Base-by-base conservation (phyloP, 75 land plant genomes). In the Isoetes taiwanensis region DNA sequence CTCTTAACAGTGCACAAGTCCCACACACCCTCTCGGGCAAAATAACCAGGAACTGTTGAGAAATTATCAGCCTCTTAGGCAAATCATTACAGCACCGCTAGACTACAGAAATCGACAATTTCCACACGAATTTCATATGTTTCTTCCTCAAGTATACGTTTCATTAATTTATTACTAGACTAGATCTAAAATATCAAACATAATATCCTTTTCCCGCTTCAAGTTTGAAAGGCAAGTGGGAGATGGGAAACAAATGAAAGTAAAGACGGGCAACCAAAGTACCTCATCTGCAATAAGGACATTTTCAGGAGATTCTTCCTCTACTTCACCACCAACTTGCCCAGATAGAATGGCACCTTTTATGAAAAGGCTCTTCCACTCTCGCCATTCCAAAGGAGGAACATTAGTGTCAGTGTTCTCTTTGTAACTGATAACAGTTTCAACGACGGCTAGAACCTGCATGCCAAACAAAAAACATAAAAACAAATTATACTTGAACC, bases 331-430 rank as follows among this genome's bases (percentile, higher is more conserved):
- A 10, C 30, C 10, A 1, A 63, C 21, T n/a, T 52, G 56, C 17
- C 42, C 0, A 28, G 63, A 63, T 31, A 50, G 68, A 11, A 65
- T 38, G 10, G 62, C 63, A n/a, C 69, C 74, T 50, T 23, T 53
- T 3, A 65, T 43, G 52, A 65, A 71, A n/a, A 71, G 29, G 2
- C 42, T 65, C 17, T 65, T 57, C 74, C 74, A 71, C 43, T 65
- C 74, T 11, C 63, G 33, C 74, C 74, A 71, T 37, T 64, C 68
- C 0, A 25, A 14, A 17, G 31, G 31, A 6, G 69, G 41, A 58
- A 65, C 30, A 16, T 34, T 30, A 10, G 43, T 42, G 33, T 71
- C 43, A 25, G 68, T 54, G 1, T 57, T 4, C 1, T 28, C 56
- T 58, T 64, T 58, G 57, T 64, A 70, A 16, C 27, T 17, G 4